Conservation (phyloP, 2,329 filamentous ascomycete genomes). For the Onygenales sp. region DNA sequence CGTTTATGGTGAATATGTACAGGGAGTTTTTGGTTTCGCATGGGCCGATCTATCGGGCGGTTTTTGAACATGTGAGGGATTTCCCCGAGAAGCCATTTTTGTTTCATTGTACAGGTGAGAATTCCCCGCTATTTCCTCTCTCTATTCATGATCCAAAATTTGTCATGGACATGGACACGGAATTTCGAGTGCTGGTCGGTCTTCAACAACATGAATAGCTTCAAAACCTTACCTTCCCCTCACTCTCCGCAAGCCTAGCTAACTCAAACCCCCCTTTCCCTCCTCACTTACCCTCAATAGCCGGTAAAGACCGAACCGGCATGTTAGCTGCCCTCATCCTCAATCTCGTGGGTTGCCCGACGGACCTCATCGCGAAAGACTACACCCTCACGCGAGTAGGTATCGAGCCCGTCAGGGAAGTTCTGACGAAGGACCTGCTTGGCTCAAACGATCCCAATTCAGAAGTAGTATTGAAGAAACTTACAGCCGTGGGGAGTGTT, state of each 20-base stretch:
- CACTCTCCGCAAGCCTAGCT: no score
- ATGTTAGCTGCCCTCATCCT: conserved; percentile 59
- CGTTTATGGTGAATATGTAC: conserved; percentile 55
- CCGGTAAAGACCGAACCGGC: conserved; percentile 66
- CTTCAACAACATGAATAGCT: no score
- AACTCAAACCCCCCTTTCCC: no score
- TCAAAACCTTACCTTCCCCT: not conserved
- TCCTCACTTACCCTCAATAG: not conserved
- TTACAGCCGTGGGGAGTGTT: conserved; percentile 19
- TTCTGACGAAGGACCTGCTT: conserved; percentile 39
- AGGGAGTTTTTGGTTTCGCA: conserved; percentile 57
- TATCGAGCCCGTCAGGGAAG: conserved; percentile 37
- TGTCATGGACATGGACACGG: not conserved
- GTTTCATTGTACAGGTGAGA: conserved; percentile 58
- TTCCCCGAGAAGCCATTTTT: conserved; percentile 42
- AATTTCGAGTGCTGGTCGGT: no score
- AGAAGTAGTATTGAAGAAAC: conserved; percentile 31
- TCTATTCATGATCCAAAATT: not conserved
- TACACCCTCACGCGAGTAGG: conserved; percentile 19
- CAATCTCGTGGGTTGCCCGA: conserved; percentile 51
- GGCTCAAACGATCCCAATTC: conserved; percentile 34
- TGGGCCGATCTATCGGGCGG: conserved; percentile 46
- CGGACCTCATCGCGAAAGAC: conserved; percentile 42
- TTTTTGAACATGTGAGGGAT: conserved; percentile 49
- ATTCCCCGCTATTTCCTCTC: not conserved